A percentile compares a stretch with the other conserved stretches of the same genome.
These are phyloP conservation scores for Hypoxylon rubiginosum DNA, from an alignment of 2,329 filamentous ascomycete species.

Conservation along the genomic window DNA sequence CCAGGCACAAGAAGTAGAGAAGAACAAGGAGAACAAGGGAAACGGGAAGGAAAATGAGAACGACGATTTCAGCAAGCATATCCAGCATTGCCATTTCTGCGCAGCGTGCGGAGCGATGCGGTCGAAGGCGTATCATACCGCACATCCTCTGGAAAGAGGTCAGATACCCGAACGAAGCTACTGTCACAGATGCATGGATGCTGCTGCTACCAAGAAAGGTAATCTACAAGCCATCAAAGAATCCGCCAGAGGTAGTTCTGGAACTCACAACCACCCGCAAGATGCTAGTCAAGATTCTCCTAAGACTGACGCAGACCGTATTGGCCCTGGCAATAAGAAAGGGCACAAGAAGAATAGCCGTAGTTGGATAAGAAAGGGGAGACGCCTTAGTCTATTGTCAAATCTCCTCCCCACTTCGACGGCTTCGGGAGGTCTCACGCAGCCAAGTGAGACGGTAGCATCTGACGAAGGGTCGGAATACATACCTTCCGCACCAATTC, in stretches of 20 bases:
- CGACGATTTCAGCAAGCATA: constrained; percentile 37
- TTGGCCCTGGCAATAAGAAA: constrained; percentile 11
- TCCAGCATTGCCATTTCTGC: constrained; percentile 46
- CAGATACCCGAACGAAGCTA: constrained; percentile 45
- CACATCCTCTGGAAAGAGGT: constrained; percentile 45
- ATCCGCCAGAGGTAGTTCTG: background rate
- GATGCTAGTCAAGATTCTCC: constrained; percentile 3
- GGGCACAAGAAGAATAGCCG: constrained; percentile 20
- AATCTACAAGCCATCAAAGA: constrained; percentile 5
- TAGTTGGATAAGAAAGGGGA: constrained; percentile 24
- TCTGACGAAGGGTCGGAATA: constrained; percentile 38
- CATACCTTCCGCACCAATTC: constrained; percentile 27
- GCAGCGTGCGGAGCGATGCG: constrained; percentile 46
- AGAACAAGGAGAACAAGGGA: background rate
- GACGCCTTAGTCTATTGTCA: constrained; percentile 27
- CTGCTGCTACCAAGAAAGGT: constrained; percentile 29
- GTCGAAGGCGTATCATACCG: constrained; percentile 43
- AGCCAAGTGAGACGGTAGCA: constrained; percentile 13
- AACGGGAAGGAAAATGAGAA: constrained; percentile 3
- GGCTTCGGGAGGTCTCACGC: background rate
- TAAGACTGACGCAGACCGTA: constrained; percentile 24
- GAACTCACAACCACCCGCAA: constrained; percentile 29
- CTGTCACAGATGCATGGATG: constrained; percentile 41
- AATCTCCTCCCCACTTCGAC: constrained; percentile 26
- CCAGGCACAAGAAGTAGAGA: constrained; percentile 7